These are phyloP conservation scores for Mycena rebaudengoi DNA, from an alignment of 768 basidiomycete genomes.

Conservation along the genomic window DNA sequence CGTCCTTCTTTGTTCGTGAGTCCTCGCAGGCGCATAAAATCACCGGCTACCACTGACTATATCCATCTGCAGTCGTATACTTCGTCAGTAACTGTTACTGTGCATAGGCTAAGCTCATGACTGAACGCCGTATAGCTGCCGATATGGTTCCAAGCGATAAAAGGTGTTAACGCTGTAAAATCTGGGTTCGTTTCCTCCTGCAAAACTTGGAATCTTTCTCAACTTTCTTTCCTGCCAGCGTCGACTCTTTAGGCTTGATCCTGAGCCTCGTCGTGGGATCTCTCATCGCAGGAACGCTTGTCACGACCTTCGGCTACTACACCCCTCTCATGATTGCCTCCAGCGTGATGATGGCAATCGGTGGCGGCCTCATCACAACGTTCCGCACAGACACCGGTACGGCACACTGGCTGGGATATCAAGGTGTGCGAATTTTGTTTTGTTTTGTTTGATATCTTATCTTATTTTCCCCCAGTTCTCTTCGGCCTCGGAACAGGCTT, in stretches of 20 bases:
- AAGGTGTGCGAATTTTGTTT: too few relatives aligned
- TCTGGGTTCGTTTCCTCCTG: too few relatives aligned
- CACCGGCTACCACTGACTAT: too few relatives aligned
- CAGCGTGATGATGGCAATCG: slow-evolving; percentile 43
- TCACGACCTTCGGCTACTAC: slow-evolving; percentile 46
- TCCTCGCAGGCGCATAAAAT: too few relatives aligned
- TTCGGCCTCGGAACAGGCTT: slow-evolving; percentile 40
- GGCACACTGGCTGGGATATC: slow-evolving; percentile 28
- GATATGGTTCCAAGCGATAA: slow-evolving; percentile 44
- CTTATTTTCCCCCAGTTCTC: too few relatives aligned
- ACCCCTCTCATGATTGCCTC: slow-evolving; percentile 31
- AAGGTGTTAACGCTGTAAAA: slow-evolving; percentile 41
- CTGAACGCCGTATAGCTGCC: too few relatives aligned
- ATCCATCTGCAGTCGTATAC: too few relatives aligned
- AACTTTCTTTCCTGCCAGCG: too few relatives aligned
- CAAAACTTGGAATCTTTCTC: too few relatives aligned
- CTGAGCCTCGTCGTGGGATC: slow-evolving; percentile 47
- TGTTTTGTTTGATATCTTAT: too few relatives aligned
- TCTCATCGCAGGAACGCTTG: slow-evolving; percentile 43
- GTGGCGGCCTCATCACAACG: slow-evolving; percentile 44
- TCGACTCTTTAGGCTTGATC: slow-evolving; percentile 42
- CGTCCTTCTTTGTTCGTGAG: background rate
- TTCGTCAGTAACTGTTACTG: too few relatives aligned
- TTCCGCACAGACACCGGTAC: slow-evolving; percentile 31
- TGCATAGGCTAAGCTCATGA: too few relatives aligned